Base-by-base conservation (phyloP, 768 basidiomycete genomes). In the Gymnopilus dilepis region DNA sequence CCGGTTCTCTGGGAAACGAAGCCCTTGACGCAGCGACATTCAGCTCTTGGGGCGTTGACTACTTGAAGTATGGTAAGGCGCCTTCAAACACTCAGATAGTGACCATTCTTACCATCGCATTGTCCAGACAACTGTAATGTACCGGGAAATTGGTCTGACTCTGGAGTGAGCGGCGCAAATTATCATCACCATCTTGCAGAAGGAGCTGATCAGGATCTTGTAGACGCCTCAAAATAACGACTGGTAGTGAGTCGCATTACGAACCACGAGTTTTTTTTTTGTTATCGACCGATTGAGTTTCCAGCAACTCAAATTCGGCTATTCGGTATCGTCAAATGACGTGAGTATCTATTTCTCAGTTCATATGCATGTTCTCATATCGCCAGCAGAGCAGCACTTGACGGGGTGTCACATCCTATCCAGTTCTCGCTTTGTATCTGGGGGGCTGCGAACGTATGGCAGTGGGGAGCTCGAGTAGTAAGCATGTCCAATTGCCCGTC, bases 11-110 rank as follows among this genome's bases (percentile, higher is more conserved):
- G n/a, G 82, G 80, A 9, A 73, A 73, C 48, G 84, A 86, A 62
- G 62, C 43, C n/a, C 69, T 81, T 24, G 84, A 85, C 70, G 84
- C 83, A 2, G 69, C 75, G 34, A 84, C 84, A 1, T 86, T 80
- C 65, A 73, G 68, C 58, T 75, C 74, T 30, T 86, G 84, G 84
- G 82, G 80, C 5, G 75, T 86, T 48, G 84, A 85, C 59, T 84
- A 84, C 66, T 67, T 86, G 62, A 86, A 86, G 76, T 86, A 86
- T 64, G 83, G 83, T 78, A 50, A n/a, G n/a, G n/a, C n/a, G n/a
- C n/a, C n/a, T n/a, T n/a, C n/a, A n/a, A n/a, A n/a, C n/a, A n/a
- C n/a, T n/a, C n/a, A n/a, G n/a, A n/a, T n/a, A n/a, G n/a, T n/a
- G n/a, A n/a, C n/a, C n/a, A n/a, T n/a, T 6, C 19, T 26, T 21